These are phyloP conservation scores for Gamsiella multidivaricata DNA, from an alignment of 192 early-diverging fungal genomes.

Conservation along the genomic window DNA sequence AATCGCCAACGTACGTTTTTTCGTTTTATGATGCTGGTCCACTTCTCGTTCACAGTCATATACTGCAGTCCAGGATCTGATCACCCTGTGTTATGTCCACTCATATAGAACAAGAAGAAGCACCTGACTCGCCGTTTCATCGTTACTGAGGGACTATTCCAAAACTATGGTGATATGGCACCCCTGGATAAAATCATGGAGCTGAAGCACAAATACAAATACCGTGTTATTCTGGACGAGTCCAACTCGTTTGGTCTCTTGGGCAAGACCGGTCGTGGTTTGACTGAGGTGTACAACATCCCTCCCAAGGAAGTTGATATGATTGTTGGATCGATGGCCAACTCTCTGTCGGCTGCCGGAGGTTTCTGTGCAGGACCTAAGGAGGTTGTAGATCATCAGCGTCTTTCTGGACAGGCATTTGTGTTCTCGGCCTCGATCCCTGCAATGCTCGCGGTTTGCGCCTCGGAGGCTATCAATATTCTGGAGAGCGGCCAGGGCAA, in stretches of 20 bases:
- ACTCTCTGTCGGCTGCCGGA: constrained; percentile 83
- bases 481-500: constrained; percentile 59
- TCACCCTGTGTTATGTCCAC: not conserved
- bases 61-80: too few species aligned
- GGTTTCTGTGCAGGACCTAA: constrained; percentile 92
- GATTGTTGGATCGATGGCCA: constrained; percentile 86
- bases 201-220: constrained; percentile 96
- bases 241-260: constrained; percentile 89
- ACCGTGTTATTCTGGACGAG: constrained; percentile 95
- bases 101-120: constrained; percentile 71
- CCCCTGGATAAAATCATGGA: constrained; percentile 84
- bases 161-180: constrained; percentile 88
- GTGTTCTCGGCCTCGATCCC: constrained; percentile 96
- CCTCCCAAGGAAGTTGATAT: constrained; percentile 86
- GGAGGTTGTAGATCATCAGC: constrained; percentile 91
- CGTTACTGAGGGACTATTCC: constrained; percentile 92
- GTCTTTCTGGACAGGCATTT: constrained; percentile 90
- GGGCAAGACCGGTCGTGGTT: constrained; percentile 86
- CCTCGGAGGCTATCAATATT: constrained; percentile 85
- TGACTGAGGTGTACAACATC: constrained; percentile 86
- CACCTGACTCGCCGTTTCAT: constrained; percentile 92
- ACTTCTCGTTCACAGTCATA: not conserved
- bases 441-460: constrained; percentile 89
- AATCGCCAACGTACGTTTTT: constrained; percentile 58
- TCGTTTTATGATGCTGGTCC: not conserved